A percentile compares a stretch with the other conserved stretches of the same genome.
Evolutionary conservation across 2,329 filamentous ascomycete species (phyloP).

Genomic region (Colletotrichum noveboracense): DNA sequence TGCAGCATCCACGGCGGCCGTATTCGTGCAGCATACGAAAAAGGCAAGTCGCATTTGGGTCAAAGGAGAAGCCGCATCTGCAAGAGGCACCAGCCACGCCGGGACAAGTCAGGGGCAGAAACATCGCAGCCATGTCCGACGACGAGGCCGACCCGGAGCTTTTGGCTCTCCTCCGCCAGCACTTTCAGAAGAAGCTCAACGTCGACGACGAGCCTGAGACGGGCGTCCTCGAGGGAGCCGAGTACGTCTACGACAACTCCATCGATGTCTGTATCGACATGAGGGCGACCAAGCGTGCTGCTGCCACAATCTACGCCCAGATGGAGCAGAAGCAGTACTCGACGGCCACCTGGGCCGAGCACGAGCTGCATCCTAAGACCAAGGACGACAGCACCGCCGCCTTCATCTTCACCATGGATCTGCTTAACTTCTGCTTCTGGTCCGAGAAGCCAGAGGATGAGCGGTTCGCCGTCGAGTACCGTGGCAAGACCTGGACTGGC

Average conservation of each 20-base stretch:
- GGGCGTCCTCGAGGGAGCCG: constrained; percentile 80
- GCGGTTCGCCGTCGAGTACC: constrained; percentile 84
- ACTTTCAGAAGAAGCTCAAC: constrained; percentile 66
- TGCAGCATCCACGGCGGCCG: neutral
- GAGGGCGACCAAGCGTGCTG: constrained; percentile 81
- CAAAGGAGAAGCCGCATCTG: neutral
- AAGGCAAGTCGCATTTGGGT: neutral
- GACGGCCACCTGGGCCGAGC: constrained; percentile 83
- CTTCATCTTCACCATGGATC: constrained; percentile 97
- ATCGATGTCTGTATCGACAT: constrained; percentile 93
- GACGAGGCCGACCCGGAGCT: constrained; percentile 91
- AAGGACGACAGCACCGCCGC: constrained; percentile 82
- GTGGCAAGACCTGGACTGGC: constrained; percentile 83
- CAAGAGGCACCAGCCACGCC: neutral
- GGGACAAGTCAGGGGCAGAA: neutral
- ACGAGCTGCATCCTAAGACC: constrained; percentile 86
- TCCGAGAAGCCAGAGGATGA: constrained; percentile 73
- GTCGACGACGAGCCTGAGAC: constrained; percentile 72
- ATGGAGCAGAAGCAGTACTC: constrained; percentile 89
- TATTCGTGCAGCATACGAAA: neutral
- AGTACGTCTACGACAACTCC: constrained; percentile 89
- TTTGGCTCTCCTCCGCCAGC: constrained; percentile 82
- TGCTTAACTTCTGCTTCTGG: constrained; percentile 98
- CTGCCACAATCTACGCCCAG: constrained; percentile 75
- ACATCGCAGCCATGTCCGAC: constrained; percentile 72